A percentile compares a stretch with the other conserved stretches of the same genome.
phyloP scores from a whole-genome alignment of 2,329 filamentous ascomycete species.

The Meredithiella fracta region DNA sequence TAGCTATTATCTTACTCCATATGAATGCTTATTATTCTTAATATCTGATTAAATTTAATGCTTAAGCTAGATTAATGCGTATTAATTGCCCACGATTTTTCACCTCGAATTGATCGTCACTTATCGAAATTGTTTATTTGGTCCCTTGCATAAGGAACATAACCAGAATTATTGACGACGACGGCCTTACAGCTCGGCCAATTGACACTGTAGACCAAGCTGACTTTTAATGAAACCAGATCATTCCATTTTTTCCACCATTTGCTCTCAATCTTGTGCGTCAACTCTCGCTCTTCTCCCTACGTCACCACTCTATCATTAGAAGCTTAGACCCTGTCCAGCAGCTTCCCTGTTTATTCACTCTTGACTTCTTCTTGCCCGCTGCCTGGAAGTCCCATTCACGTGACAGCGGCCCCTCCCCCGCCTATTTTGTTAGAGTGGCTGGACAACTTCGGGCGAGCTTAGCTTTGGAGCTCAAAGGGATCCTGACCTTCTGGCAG shows the following conservation, averaged over 20 bases:
- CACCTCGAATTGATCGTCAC: not conserved
- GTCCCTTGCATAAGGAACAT: not conserved
- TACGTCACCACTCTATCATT: not conserved
- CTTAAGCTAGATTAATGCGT: too few relatives aligned
- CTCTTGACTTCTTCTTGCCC: not conserved
- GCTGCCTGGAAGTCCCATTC: slow-evolving; percentile 1
- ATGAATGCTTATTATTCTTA: too few relatives aligned
- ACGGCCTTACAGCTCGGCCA: not conserved
- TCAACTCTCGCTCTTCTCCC: too few relatives aligned
- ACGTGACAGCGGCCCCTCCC: slow-evolving; percentile 13
- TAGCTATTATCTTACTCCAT: too few relatives aligned
- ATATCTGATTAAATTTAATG: too few relatives aligned
- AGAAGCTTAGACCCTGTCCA: not conserved
- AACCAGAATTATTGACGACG: too few relatives aligned
- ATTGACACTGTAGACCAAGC: too few relatives aligned
- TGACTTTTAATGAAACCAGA: too few relatives aligned
- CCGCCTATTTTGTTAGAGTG: slow-evolving; percentile 6
- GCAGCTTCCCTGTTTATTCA: not conserved
- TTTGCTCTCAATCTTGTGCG: too few relatives aligned
- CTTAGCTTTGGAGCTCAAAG: slow-evolving; percentile 2
- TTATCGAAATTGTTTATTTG: not conserved
- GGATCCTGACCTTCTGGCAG: not conserved
- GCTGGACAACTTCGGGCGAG: not conserved
- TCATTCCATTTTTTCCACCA: too few relatives aligned
- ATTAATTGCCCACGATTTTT: not conserved